Evolutionary conservation across 2,329 filamentous ascomycete genomes (phyloP).

Genomic region (Volutella citrinella): DNA sequence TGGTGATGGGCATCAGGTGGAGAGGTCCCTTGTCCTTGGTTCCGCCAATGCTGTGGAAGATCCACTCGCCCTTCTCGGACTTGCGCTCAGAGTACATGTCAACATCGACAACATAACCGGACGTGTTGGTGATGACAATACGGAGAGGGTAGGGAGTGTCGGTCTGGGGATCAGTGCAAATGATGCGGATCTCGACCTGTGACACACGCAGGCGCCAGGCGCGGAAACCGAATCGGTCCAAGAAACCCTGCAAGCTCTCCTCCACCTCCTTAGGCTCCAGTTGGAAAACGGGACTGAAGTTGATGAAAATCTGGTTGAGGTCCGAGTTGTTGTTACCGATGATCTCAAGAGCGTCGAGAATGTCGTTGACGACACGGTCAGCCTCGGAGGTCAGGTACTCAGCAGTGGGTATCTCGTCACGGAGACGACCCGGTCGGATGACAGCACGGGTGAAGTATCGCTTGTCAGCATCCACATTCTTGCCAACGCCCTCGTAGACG

Average conservation of each 20-base stretch:
- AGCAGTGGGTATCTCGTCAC: slow-evolving; percentile 96
- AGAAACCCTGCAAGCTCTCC: slow-evolving; percentile 87
- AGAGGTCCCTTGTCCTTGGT: slow-evolving; percentile 93
- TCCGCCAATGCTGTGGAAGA: slow-evolving; percentile 96
- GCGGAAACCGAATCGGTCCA: slow-evolving; percentile 92
- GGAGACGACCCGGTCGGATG: slow-evolving; percentile 87
- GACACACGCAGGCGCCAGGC: slow-evolving; percentile 96
- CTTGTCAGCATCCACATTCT: slow-evolving; percentile 93
- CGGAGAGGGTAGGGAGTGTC: slow-evolving; percentile 87
- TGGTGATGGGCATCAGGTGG: slow-evolving; percentile 87
- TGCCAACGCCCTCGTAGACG: slow-evolving; percentile 95
- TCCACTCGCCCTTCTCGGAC: slow-evolving; percentile 96
- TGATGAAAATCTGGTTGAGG: slow-evolving; percentile 99
- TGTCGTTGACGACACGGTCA: slow-evolving; percentile 94
- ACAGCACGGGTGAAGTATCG: slow-evolving; percentile 97
- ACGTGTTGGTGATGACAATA: slow-evolving; percentile 97
- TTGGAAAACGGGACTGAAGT: slow-evolving; percentile 96
- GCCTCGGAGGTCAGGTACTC: slow-evolving; percentile 98
- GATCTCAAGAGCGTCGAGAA: slow-evolving; percentile 95
- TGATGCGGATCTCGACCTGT: slow-evolving; percentile 95
- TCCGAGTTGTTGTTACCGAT: slow-evolving; percentile 99
- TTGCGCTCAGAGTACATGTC: slow-evolving; percentile 98
- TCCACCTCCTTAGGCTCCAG: slow-evolving; percentile 87
- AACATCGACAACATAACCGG: slow-evolving; percentile 94
- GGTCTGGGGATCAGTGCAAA: slow-evolving; percentile 87